phyloP scores from a whole-genome alignment of 768 basidiomycete species.

The Galerina marginata region DNA sequence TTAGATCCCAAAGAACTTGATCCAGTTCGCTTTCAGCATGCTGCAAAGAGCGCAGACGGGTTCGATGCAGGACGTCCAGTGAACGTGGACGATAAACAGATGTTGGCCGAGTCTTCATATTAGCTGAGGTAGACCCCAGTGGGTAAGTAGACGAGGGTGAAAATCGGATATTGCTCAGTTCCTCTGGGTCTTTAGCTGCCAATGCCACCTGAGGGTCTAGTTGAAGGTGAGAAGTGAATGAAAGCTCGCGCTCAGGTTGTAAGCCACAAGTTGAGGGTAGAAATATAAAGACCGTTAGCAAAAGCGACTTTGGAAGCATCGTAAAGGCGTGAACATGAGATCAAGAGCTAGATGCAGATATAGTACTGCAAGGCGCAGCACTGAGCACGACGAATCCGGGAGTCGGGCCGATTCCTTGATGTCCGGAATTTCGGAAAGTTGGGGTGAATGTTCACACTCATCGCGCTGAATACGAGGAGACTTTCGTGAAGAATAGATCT shows the following conservation, averaged over 20 bases:
- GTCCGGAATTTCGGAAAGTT: no score
- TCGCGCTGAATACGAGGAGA: no score
- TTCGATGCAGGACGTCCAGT: conserved; percentile 52
- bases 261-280: conserved; percentile 13
- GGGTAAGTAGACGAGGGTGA: conserved; percentile 18
- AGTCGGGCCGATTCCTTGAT: no score
- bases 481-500: no score
- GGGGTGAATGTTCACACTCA: no score
- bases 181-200: background rate
- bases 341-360: background rate
- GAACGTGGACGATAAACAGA: conserved; percentile 67
- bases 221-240: conserved; percentile 27
- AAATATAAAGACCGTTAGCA: conserved; percentile 23
- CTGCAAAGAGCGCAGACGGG: conserved; percentile 56
- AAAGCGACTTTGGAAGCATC: conserved; percentile 24
- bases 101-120: conserved; percentile 55
- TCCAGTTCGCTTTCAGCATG: conserved; percentile 49
- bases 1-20: conserved; percentile 67
- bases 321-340: conserved; percentile 9
- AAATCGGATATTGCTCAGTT: conserved; percentile 12
- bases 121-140: conserved; percentile 17
- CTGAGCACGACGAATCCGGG: no score
- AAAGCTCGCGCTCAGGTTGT: conserved; percentile 14
- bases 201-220: conserved; percentile 12
- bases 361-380: background rate